A percentile compares a stretch with the other conserved stretches of the same genome.
These are phyloP conservation scores for Chenopodium suecicum DNA, from an alignment of 148 eudicot species.

Conservation along the genomic window DNA sequence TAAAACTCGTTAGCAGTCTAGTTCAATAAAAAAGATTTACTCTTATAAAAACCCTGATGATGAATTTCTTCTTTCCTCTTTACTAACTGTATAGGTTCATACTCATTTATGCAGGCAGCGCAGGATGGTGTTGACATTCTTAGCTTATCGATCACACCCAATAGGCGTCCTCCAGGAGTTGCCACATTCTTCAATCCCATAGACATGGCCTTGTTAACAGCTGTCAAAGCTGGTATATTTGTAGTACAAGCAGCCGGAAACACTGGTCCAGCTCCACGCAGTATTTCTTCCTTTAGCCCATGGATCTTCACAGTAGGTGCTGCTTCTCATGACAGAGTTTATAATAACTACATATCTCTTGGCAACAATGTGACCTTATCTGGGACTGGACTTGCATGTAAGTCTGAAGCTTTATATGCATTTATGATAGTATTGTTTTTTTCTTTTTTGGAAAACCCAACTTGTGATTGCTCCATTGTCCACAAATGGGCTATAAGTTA, in stretches of 20 bases:
- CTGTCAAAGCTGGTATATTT: slow-evolving; percentile 85
- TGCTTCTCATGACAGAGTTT: slow-evolving; percentile 87
- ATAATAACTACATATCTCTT: slow-evolving; percentile 71
- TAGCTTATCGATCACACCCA: slow-evolving; percentile 97
- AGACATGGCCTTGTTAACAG: slow-evolving; percentile 93
- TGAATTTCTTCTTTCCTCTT: neutral
- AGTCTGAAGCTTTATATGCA: slow-evolving; percentile 30
- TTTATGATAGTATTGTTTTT: neutral
- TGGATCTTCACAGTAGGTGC: slow-evolving; percentile 99
- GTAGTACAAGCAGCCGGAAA: slow-evolving; percentile 99
- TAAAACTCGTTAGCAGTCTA: neutral
- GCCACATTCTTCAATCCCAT: slow-evolving; percentile 97
- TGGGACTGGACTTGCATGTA: slow-evolving; percentile 97
- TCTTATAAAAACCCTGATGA: neutral
- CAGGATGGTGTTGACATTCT: slow-evolving; percentile 97
- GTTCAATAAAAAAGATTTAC: neutral
- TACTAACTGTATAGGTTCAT: slow-evolving; percentile 6
- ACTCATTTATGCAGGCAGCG: slow-evolving; percentile 67
- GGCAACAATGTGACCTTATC: slow-evolving; percentile 76
- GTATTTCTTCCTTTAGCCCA: slow-evolving; percentile 93
- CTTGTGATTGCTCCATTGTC: neutral
- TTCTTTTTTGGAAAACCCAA: neutral
- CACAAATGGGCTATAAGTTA: neutral
- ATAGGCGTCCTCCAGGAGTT: slow-evolving; percentile 97
- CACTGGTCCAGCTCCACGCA: slow-evolving; percentile 95